Evolutionary conservation across 2,329 filamentous ascomycete species (phyloP).

Genomic region (Dothistroma septosporum): DNA sequence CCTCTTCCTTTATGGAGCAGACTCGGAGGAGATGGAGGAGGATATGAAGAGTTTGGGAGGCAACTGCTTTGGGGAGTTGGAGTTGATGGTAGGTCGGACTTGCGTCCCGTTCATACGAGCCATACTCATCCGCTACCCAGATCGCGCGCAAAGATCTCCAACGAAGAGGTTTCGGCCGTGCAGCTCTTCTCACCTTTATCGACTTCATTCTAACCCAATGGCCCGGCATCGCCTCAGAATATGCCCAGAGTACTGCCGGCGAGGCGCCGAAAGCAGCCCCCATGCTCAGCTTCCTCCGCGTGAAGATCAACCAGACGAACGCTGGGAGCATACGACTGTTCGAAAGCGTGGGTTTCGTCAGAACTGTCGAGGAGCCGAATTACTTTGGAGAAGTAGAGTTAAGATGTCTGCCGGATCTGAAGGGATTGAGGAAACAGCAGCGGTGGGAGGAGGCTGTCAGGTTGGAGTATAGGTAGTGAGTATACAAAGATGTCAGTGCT

Average conservation of each 20-base stretch:
- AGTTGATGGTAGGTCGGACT: constrained; percentile 61
- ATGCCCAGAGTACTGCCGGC: constrained; percentile 1
- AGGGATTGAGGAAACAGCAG: constrained; percentile 12
- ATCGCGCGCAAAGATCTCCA: constrained; percentile 60
- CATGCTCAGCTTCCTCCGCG: constrained; percentile 49
- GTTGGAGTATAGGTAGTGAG: constrained; percentile 10
- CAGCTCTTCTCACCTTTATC: constrained; percentile 64
- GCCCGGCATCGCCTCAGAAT: constrained; percentile 42
- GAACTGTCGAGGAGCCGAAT: constrained; percentile 49
- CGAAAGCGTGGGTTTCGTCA: constrained; percentile 55
- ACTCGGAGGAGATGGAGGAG: constrained; percentile 40
- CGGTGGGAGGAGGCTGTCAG: constrained; percentile 17
- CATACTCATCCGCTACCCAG: background rate
- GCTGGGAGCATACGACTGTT: constrained; percentile 56
- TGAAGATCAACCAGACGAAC: constrained; percentile 60
- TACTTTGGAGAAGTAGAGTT: constrained; percentile 68
- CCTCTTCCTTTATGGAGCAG: constrained; percentile 65
- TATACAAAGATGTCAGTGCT: background rate
- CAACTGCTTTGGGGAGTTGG: constrained; percentile 63
- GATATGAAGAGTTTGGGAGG: constrained; percentile 39
- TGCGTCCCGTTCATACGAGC: background rate
- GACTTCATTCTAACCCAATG: constrained; percentile 60
- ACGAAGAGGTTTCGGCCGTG: constrained; percentile 61
- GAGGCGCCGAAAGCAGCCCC: background rate
- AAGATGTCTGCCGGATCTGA: constrained; percentile 32